Evolutionary conservation across 345 rosid genomes (phyloP).

Genomic region (Eutrema yunnanense): DNA sequence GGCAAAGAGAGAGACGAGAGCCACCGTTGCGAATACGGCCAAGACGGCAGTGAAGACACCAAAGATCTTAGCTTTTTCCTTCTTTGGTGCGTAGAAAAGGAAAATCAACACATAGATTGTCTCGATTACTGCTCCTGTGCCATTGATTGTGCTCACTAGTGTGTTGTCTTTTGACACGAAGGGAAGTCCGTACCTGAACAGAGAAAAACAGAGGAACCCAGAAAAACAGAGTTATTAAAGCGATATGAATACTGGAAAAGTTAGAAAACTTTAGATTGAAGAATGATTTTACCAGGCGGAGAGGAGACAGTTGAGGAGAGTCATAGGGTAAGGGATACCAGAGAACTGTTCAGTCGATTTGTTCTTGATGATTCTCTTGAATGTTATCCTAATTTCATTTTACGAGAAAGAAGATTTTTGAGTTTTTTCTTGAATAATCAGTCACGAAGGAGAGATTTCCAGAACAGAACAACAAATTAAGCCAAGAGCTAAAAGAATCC

Average conservation of each 20-base stretch:
- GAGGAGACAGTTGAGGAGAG: conserved; percentile 93
- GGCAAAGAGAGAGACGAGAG: conserved; percentile 59
- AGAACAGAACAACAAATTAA: background rate
- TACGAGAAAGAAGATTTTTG: background rate
- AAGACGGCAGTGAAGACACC: conserved; percentile 53
- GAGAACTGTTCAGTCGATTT: conserved; percentile 88
- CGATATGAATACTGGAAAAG: background rate
- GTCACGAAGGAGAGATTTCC: background rate
- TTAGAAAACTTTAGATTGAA: background rate
- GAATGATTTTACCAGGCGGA: conserved; percentile 64
- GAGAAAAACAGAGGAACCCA: background rate
- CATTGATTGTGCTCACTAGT: conserved; percentile 76
- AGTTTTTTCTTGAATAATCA: background rate
- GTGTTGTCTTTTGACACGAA: conserved; percentile 79
- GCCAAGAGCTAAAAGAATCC: background rate
- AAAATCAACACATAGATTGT: conserved; percentile 57
- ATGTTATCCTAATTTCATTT: conserved; percentile 59
- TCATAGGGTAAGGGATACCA: conserved; percentile 94
- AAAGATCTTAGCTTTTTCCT: conserved; percentile 65
- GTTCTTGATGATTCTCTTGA: conserved; percentile 62
- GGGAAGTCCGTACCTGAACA: conserved; percentile 84
- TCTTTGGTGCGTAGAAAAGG: conserved; percentile 59
- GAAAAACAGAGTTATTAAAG: background rate
- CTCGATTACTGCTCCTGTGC: conserved; percentile 72
- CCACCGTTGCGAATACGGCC: conserved; percentile 49